Base-by-base conservation (phyloP, 176 grass and related monocot species). In the Stipa capillata region DNA sequence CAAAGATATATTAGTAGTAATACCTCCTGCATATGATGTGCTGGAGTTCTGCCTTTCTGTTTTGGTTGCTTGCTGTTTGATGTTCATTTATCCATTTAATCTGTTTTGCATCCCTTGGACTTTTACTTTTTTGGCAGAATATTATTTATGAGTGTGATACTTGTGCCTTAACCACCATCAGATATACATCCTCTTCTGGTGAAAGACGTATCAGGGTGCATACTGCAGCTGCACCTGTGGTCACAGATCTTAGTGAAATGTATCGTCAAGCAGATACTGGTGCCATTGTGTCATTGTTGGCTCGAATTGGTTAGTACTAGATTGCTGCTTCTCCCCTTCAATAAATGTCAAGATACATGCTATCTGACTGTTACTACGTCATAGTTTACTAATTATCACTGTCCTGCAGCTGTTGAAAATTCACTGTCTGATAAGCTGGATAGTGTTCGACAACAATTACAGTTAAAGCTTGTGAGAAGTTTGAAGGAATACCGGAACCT, bases 201-300 rank as follows among this genome's bases (percentile, higher is more conserved):
- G 89, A 97, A 72, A 90, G 94, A 58, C 91, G 94, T 78, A 94
- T 97, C 48, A 94, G 91, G 89, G 91, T 97, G 24, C 94, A 97
- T 86, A 97, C 94, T 75, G 79, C 94, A 69, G 89, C 91, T 48
- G 94, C 89, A 72, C 89, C 91, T 81, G 94, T 97, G 71, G 94
- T 97, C 67, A 78, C 91, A 76, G 94, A 97, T 88, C 89, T 97
- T 79, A 44, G 74, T 83, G 94, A 97, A 87, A 97, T 97, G 91
- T 97, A 97, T 83, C 84, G 87, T 64, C 94, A 97, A 74, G 94
- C 94, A 78, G 94, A 97, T 82, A 88, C 91, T 61, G 94, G 91
- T 13, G 87, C 94, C 74, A 85, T 94, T 76, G 65, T 92, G 20
- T 94, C 89, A 66, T 57, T 97, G 69, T 65, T 94, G 64, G 79